Conservation (phyloP, 148 eudicot genomes). For the Persicaria tinctoria region DNA sequence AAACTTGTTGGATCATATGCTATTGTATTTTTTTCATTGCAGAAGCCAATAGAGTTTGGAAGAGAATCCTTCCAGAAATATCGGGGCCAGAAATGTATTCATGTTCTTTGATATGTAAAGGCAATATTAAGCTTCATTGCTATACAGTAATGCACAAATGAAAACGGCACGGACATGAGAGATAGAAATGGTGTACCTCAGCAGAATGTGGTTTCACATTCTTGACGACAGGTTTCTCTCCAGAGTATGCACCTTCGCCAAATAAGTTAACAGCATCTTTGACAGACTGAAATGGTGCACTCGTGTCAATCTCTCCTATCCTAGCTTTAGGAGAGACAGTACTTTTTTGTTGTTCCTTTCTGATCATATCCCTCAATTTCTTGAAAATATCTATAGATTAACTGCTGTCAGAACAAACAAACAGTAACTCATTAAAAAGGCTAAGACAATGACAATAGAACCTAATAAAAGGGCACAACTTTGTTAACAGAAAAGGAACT, state of each 20-base stretch:
- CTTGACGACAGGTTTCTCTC: conserved; percentile 56
- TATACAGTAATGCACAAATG: neutral
- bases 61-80: no score
- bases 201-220: conserved; percentile 62
- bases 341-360: conserved; percentile 42
- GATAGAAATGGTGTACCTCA: conserved; percentile 40
- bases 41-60: no score
- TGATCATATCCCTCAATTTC: neutral
- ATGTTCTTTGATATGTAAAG: neutral
- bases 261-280: conserved; percentile 95
- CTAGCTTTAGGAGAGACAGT: conserved; percentile 58
- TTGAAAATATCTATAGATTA: neutral
- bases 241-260: conserved; percentile 78
- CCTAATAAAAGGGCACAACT: no score
- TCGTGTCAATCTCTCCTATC: conserved; percentile 94
- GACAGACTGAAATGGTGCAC: conserved; percentile 96
- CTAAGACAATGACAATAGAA: neutral
- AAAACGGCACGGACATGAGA: neutral
- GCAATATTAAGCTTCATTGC: neutral
- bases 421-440: neutral
- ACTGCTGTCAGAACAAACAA: neutral
- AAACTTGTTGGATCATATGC: no score
- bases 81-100: neutral
- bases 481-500: neutral
- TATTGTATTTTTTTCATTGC: no score